A percentile compares a stretch with the other conserved stretches of the same genome.
These are phyloP conservation scores for Termitomyces sp. DNA, from an alignment of 768 basidiomycete species.

Conservation along the genomic window DNA sequence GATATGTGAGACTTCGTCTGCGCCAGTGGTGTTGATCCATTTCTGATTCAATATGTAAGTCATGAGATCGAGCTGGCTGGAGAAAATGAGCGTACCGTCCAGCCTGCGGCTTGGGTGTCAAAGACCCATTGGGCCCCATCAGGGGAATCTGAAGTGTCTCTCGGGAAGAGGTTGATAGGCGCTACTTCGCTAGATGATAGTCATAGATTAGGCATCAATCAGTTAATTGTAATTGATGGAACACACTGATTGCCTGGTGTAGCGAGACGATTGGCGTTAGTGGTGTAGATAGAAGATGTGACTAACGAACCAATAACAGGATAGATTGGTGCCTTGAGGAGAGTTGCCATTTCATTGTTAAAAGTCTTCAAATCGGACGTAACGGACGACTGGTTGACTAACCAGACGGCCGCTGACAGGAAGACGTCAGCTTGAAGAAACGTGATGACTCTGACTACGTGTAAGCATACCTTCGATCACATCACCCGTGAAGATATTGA, in stretches of 20 bases:
- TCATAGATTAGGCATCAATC: neutral
- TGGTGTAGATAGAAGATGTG: neutral
- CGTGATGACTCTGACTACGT: neutral
- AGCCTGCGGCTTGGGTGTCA: slow-evolving; percentile 42
- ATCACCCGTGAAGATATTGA: slow-evolving; percentile 62
- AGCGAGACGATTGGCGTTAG: neutral
- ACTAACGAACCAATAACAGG: slow-evolving; percentile 40
- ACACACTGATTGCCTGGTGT: slow-evolving; percentile 44
- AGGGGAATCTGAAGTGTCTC: slow-evolving; percentile 31
- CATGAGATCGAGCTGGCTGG: neutral
- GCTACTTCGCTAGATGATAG: slow-evolving; percentile 40
- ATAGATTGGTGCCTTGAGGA: slow-evolving; percentile 38
- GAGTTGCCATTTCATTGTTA: slow-evolving; percentile 37
- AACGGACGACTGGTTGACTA: slow-evolving; percentile 36
- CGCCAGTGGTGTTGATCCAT: slow-evolving; percentile 41
- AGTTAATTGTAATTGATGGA: neutral
- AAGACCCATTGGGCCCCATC: slow-evolving; percentile 52
- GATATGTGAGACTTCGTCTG: slow-evolving; percentile 35
- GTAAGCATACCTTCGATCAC: slow-evolving; percentile 46
- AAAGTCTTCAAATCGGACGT: slow-evolving; percentile 36
- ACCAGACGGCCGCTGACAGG: slow-evolving; percentile 43
- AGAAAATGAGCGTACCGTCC: slow-evolving; percentile 32
- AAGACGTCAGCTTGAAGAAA: neutral
- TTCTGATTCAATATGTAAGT: slow-evolving; percentile 20
- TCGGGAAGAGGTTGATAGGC: slow-evolving; percentile 55